Evolutionary conservation across 1,139 yeast genomes (phyloP), one percentile per base, ranked within the genome.

Genomic region (Suhomyces bokatorum): DNA sequence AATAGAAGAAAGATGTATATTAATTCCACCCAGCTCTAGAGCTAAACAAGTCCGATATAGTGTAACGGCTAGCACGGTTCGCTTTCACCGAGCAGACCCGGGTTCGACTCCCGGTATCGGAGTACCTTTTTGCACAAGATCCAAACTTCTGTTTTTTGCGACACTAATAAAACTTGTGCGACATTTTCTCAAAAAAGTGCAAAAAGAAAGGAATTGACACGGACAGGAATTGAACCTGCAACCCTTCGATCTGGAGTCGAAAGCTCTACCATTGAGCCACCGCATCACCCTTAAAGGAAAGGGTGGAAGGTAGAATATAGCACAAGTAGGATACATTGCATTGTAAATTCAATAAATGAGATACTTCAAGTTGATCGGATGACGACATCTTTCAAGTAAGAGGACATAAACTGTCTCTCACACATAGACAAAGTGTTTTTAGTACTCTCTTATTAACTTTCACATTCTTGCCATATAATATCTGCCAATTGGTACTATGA

Each of bases 181-280:
- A 34, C 35, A 20, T 33, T 17, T 4, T 15, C 6, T 6, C 15
- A 7, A 29, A 29, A 26, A 36, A 20, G 12, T 28, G 14, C 36
- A 43, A 44, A 41, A 44, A 40, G 38, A 47, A 49, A 49, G 44
- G 39, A 49, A 47, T 34, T 51, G 54, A 51, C 54, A 50, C 59
- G 58, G 58, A 55, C 59, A 55, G 59, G 59, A 55, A 54, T 55
- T 51, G 59, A 55, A 55, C 59, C 59, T 55, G 59, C 59, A 78
- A 76, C 83, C 83, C 77, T 77, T 77, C 78, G 83, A 78, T 77
- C 44, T 83, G 88, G 88, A 84, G 83, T 83, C 89, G 83, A 82
- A 83, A 81, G 88, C 88, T 83, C 90, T 83, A 82, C 90, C 90
- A 83, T 84, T 83, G 90, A 84, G 90, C 89, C 88, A 83, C 87